Evolutionary conservation across 1,139 yeast species (phyloP), one percentile per base, ranked within the genome.

Genomic region (Blastobotrys elegans): DNA sequence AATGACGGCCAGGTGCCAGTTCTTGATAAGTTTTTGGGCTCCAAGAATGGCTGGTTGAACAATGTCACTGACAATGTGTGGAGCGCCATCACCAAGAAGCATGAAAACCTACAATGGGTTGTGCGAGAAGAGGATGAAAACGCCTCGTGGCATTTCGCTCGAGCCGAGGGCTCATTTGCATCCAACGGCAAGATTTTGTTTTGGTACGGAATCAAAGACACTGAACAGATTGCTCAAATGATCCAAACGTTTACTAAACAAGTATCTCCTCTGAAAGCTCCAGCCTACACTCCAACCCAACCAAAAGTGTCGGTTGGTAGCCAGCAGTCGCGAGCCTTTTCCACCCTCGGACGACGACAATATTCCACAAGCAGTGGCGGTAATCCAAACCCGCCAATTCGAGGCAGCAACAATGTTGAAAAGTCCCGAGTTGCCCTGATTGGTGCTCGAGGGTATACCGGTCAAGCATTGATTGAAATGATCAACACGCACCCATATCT

Each of bases 401-500:
- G 73, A 51, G 72, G 75, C 49, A 94, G 88, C 31, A 66, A 77
- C 41, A 85, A 82, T 69, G 72, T 74, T 40, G 66, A 72, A 45
- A 78, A 77, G 51, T 72, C 87, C 34, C 80, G 79, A 52, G 90
- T 94, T 43, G 98, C 97, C 1, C 77, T 92, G 59, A 90, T 92
- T 63, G 99, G 99, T 59, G 99, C 98, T 36, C 84, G 99, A 71
- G 99, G 99, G 35, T 88, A 80, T 70, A 90, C 97, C 27, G 99
- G 98, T 30, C 96, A 86, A 70, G 92, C 92, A 59, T 76, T 92
- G 66, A 88, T 92, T 58, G 79, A 83, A 43, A 75, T 92, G 71
- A 85, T 92, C 56, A 88, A 92, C 67, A 72, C 76, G 49, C 99
- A 92, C 68, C 95, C 95, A 44, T 79, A 79, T 66, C 74, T 92